phyloP scores from a whole-genome alignment of 768 basidiomycete genomes.

The Collybia mongolica region DNA sequence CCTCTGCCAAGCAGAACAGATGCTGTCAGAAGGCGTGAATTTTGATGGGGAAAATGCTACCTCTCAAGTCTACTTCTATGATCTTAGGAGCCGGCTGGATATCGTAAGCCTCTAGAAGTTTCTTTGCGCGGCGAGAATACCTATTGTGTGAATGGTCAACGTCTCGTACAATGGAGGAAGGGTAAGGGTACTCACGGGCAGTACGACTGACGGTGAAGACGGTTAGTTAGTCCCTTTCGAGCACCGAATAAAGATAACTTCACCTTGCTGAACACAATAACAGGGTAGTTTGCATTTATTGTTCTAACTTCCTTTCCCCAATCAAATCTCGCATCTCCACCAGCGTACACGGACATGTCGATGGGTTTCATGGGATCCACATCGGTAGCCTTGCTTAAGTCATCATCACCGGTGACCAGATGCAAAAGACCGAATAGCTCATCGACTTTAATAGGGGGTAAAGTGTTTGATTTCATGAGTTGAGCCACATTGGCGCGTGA shows the following conservation, averaged over 20 bases:
- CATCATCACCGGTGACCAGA: constrained; percentile 51
- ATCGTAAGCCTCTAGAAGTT: constrained; percentile 58
- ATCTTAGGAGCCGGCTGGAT: constrained; percentile 65
- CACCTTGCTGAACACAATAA: constrained; percentile 85
- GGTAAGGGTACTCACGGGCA: constrained; percentile 53
- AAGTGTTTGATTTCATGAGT: constrained; percentile 29
- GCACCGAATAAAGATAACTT: constrained; percentile 8
- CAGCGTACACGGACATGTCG: constrained; percentile 54
- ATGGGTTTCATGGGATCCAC: constrained; percentile 50
- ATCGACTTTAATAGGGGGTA: constrained; percentile 28
- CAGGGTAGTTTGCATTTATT: constrained; percentile 52
- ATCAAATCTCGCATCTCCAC: constrained; percentile 37
- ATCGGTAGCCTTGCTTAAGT: constrained; percentile 34
- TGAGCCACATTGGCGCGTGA: constrained; percentile 40
- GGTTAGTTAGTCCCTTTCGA: not conserved
- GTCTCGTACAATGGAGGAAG: too few species aligned
- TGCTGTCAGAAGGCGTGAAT: not conserved
- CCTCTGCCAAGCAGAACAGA: constrained; percentile 37
- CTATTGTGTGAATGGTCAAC: constrained; percentile 24
- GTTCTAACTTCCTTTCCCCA: constrained; percentile 41
- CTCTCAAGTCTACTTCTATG: constrained; percentile 74
- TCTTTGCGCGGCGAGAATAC: constrained; percentile 60
- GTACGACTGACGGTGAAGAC: constrained; percentile 46
- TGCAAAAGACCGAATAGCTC: constrained; percentile 76
- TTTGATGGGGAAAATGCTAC: constrained; percentile 29